These are phyloP conservation scores for Penicillium chermesinum DNA, from an alignment of 495 filamentous ascomycete species.

Conservation along the genomic window DNA sequence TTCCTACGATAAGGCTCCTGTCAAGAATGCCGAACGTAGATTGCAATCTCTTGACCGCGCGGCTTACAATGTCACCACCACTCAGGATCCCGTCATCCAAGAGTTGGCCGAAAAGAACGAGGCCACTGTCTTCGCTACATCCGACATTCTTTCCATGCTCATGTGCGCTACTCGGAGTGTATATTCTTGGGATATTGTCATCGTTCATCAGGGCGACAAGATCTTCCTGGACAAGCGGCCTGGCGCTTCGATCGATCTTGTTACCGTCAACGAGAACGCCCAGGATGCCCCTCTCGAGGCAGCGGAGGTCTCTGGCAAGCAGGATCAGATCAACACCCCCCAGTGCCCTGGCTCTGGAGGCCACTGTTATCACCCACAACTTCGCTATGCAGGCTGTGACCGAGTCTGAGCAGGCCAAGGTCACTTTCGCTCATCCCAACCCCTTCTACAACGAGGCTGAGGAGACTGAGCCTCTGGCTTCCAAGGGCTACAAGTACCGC, in stretches of 20 bases:
- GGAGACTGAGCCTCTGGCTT: constrained; percentile 87
- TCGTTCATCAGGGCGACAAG: constrained; percentile 85
- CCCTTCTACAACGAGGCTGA: constrained; percentile 95
- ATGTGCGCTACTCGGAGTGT: constrained; percentile 96
- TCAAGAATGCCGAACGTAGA: constrained; percentile 80
- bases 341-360: constrained; percentile 83
- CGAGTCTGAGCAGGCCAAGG: constrained; percentile 70
- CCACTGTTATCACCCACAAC: constrained; percentile 99
- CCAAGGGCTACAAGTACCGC: constrained; percentile 97
- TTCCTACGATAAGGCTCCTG: constrained; percentile 83
- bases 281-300: constrained; percentile 88
- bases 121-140: constrained; percentile 93
- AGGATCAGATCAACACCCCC: constrained; percentile 93
- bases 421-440: constrained; percentile 80
- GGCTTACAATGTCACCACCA: constrained; percentile 96
- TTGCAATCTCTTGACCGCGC: constrained; percentile 85
- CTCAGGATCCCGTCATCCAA: constrained; percentile 92
- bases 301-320: constrained; percentile 72
- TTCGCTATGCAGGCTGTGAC: constrained; percentile 90
- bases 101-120: constrained; percentile 95
- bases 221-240: constrained; percentile 98
- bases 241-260: constrained; percentile 86
- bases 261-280: constrained; percentile 99
- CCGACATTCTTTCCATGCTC: constrained; percentile 95
- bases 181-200: constrained; percentile 97